A percentile compares a stretch with the other conserved stretches of the same genome.
Conservation (phyloP, 306 rosid species). For the Vachellia collinsii region DNA sequence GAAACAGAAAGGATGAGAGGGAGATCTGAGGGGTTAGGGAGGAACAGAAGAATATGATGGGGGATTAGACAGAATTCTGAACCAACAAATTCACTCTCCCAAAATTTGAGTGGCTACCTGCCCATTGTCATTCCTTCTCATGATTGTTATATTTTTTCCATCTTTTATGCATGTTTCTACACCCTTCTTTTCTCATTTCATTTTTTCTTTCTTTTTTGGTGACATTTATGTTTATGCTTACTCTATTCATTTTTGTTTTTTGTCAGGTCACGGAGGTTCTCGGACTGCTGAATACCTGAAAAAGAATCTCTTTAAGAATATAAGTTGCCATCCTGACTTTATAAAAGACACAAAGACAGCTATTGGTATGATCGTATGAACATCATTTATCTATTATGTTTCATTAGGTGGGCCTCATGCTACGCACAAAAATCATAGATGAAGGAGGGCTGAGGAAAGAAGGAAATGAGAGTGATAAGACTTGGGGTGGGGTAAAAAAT, state of each 20-base stretch:
- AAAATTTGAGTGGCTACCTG: neutral
- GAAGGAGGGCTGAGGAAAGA: neutral
- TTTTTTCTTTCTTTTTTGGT: neutral
- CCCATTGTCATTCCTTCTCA: neutral
- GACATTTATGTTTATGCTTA: neutral
- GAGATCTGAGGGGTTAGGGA: neutral
- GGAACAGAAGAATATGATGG: neutral
- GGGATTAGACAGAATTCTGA: neutral
- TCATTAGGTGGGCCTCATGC: neutral
- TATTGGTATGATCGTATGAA: constrained; percentile 67
- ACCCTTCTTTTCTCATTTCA: neutral
- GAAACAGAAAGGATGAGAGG: neutral
- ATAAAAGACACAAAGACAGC: constrained; percentile 82
- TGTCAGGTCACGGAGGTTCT: constrained; percentile 90
- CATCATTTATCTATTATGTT: neutral
- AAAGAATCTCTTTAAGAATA: constrained; percentile 74
- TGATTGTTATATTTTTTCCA: neutral
- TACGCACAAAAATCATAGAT: neutral
- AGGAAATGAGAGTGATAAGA: neutral
- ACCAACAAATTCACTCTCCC: too few relatives aligned
- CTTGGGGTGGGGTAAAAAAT: neutral
- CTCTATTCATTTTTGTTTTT: constrained; percentile 5
- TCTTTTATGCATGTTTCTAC: constrained; percentile 11
- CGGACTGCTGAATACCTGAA: constrained; percentile 85
- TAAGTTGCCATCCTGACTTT: constrained; percentile 77